Evolutionary conservation across 805 yeast genomes (phyloP), one percentile per base, ranked within the genome.

Genomic region (Saccharomycopsis oosterbeekiorum): DNA sequence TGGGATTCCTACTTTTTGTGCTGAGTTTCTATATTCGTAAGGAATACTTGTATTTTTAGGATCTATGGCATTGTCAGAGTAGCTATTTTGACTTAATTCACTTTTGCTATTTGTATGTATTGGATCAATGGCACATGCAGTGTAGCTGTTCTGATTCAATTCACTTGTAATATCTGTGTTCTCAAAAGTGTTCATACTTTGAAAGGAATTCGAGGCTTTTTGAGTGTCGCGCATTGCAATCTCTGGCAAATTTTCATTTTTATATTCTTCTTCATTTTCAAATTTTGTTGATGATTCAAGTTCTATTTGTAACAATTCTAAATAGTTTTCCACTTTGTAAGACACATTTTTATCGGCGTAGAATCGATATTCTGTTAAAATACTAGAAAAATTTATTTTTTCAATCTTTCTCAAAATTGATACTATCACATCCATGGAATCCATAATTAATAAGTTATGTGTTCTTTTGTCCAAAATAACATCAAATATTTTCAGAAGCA

Each of bases 371-470:
- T 93, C 98, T 67, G 86, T 86, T 24, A 91, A 80, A 4, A 93
- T 83, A 19, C 96, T 85, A 26, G 92, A 83, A 69, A 87, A 86
- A 67, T 84, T 86, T 98, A 97, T 93, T 73, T 87, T 87, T 72
- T 89, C 94, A 47, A 92, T 77, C 70, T 86, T 85, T 58, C 99
- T 77, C 40, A 94, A 73, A 1, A 92, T 76, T 0, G 97, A 97
- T 11, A 90, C 82, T 19, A 92, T 78, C 12, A 94, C 83, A 62
- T 87, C 85, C 6, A 92, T 85, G 43, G 87, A 81, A 69, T 94
- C 98, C 24, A 94, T 83, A 14, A 93, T 71, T 55, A 93, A 74
- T 4, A 88, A 70, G 59, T 91, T 91, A 68, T 86, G 84, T 65
- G 85, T 76, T 29, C 80, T 75, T 39, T 69, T 73, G 69, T 93